These are phyloP conservation scores for Ophiostoma novo-ulmi DNA, from an alignment of 2,329 filamentous ascomycete genomes.

Conservation along the genomic window DNA sequence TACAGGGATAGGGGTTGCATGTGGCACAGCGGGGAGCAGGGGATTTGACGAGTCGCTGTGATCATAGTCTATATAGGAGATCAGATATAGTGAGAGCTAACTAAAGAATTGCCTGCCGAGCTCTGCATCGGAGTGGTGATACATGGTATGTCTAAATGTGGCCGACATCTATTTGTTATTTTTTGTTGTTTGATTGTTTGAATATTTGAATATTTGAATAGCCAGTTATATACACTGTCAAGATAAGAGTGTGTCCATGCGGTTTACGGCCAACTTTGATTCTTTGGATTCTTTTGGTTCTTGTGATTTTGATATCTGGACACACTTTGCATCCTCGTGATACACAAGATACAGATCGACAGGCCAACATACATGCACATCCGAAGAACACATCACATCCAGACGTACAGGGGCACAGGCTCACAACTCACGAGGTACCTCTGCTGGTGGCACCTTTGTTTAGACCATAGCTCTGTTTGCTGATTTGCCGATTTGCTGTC, in stretches of 20 bases:
- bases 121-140: background rate
- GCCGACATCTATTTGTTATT: too few relatives aligned
- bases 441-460: background rate
- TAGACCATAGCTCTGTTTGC: background rate
- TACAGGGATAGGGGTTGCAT: constrained; percentile 8
- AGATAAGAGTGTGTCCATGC: too few relatives aligned
- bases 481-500: background rate
- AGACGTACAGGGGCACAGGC: background rate
- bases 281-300: background rate
- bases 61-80: background rate
- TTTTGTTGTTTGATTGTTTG: too few relatives aligned
- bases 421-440: background rate
- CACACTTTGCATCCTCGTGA: background rate
- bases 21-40: constrained; percentile 8
- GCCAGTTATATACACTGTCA: too few relatives aligned
- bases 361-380: background rate
- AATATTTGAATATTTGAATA: too few relatives aligned
- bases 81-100: background rate
- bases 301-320: background rate
- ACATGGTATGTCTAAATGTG: background rate
- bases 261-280: background rate
- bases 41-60: constrained; percentile 7
- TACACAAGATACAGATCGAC: constrained; percentile 11
- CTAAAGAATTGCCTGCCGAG: too few relatives aligned
- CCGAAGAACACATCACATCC: background rate